Conservation (phyloP, 768 basidiomycete species). For the Hypsizygus marmoreus region DNA sequence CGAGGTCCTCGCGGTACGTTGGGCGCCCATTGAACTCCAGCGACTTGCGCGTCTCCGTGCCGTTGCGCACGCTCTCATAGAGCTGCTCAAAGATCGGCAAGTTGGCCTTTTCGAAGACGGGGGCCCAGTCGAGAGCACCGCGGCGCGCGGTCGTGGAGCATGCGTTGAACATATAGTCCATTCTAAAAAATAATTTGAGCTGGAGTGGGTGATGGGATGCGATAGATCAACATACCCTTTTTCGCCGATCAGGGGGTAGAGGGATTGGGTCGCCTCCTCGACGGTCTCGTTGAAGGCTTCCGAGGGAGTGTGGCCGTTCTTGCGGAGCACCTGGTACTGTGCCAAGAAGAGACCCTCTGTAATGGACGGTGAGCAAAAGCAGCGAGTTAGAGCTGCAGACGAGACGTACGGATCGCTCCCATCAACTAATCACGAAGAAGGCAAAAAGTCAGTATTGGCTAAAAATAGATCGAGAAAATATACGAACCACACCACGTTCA, state of each 20-base stretch:
- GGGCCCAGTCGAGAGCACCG: slow-evolving; percentile 99
- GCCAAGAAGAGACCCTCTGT: slow-evolving; percentile 97
- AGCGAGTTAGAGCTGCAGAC: background rate
- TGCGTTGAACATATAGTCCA: slow-evolving; percentile 99
- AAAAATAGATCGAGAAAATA: background rate
- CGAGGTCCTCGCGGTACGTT: slow-evolving; percentile 92
- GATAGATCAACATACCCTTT: slow-evolving; percentile 64
- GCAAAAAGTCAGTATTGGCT: slow-evolving; percentile 11
- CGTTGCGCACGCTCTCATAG: slow-evolving; percentile 92
- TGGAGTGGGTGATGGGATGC: background rate
- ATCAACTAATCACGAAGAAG: slow-evolving; percentile 62
- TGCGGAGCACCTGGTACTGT: slow-evolving; percentile 96
- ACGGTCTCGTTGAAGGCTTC: slow-evolving; percentile 99
- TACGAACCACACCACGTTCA: slow-evolving; percentile 97
- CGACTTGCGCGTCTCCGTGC: slow-evolving; percentile 95
- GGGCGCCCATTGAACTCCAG: slow-evolving; percentile 93
- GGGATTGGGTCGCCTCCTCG: slow-evolving; percentile 98
- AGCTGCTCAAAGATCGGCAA: slow-evolving; percentile 92
- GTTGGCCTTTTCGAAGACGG: slow-evolving; percentile 94
- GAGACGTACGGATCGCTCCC: slow-evolving; percentile 86
- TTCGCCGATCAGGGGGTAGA: slow-evolving; percentile 95
- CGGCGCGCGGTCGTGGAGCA: slow-evolving; percentile 99
- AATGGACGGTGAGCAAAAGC: slow-evolving; percentile 5
- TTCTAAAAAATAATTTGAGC: slow-evolving; percentile 43
- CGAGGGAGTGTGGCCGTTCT: slow-evolving; percentile 94